Evolutionary conservation across 2,329 filamentous ascomycete genomes (phyloP).

Genomic region (Penicillium crustosum): DNA sequence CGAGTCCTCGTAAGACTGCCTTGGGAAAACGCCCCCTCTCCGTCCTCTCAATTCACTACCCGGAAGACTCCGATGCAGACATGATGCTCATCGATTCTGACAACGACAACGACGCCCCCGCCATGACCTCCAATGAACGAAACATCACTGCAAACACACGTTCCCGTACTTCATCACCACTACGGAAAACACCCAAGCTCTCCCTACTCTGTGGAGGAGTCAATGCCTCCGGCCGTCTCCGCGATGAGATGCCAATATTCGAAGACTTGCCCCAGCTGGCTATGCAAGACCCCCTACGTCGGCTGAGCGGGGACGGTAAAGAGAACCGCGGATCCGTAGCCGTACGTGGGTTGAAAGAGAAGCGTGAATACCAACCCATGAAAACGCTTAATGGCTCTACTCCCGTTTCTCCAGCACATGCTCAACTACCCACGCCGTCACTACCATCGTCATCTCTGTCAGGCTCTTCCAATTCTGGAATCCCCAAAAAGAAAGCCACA

Average conservation of each 20-base stretch:
- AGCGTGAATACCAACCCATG: slow-evolving; percentile 6
- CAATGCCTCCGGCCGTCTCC: slow-evolving; percentile 27
- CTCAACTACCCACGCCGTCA: not conserved
- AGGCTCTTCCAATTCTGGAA: slow-evolving; percentile 17
- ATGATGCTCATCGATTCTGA: slow-evolving; percentile 32
- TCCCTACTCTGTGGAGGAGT: slow-evolving; percentile 24
- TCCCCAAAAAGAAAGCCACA: slow-evolving; percentile 21
- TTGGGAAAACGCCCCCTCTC: slow-evolving; percentile 47
- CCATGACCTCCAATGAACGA: slow-evolving; percentile 39
- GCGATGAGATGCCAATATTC: slow-evolving; percentile 35
- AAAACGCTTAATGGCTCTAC: slow-evolving; percentile 1
- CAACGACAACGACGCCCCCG: slow-evolving; percentile 24
- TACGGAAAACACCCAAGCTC: slow-evolving; percentile 40
- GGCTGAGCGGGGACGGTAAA: slow-evolving; percentile 18
- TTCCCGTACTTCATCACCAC: slow-evolving; percentile 26
- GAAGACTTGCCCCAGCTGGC: slow-evolving; percentile 30
- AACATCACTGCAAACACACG: slow-evolving; percentile 43
- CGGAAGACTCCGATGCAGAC: slow-evolving; percentile 33
- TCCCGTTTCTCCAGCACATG: not conserved
- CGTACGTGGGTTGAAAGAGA: slow-evolving; percentile 15
- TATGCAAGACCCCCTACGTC: slow-evolving; percentile 14
- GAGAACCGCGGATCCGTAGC: slow-evolving; percentile 23
- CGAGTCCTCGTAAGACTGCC: slow-evolving; percentile 38
- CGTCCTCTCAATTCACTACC: slow-evolving; percentile 37
- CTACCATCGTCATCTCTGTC: slow-evolving; percentile 1